Conservation (phyloP, 2,329 filamentous ascomycete species). For the Rugonectria rugulosa region DNA sequence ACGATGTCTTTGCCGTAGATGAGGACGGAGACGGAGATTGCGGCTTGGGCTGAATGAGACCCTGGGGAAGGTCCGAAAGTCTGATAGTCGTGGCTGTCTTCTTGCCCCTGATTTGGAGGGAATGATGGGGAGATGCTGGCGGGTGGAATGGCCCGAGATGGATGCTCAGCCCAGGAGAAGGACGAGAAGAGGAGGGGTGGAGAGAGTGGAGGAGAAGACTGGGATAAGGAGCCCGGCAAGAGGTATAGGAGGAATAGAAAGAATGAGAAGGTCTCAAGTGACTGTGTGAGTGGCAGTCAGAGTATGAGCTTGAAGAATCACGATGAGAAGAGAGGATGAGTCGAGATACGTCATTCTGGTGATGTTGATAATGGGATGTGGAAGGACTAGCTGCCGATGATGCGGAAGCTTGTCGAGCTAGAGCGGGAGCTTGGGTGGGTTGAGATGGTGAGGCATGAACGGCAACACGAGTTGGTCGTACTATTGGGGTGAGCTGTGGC, state of each 20-base stretch:
- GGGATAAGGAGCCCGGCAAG: conserved; percentile 11
- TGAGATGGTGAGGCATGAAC: conserved; percentile 7
- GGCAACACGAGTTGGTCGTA: conserved; percentile 5
- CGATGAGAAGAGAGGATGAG: conserved; percentile 1
- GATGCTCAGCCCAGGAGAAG: conserved; percentile 7
- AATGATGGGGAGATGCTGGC: conserved; percentile 29
- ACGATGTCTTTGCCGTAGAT: background rate
- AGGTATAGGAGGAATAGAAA: background rate
- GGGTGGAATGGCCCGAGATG: conserved; percentile 31
- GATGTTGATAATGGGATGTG: conserved; percentile 11
- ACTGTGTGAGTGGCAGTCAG: background rate
- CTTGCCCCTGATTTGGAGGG: conserved; percentile 52
- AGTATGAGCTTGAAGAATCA: background rate
- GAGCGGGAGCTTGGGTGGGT: conserved; percentile 3
- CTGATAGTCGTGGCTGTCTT: conserved; percentile 63
- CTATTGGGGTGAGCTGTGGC: conserved; percentile 7
- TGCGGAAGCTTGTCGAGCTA: conserved; percentile 7
- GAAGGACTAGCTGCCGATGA: background rate
- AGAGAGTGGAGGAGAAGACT: conserved; percentile 14
- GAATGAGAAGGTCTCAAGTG: background rate
- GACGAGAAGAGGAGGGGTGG: conserved; percentile 12
- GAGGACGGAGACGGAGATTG: background rate
- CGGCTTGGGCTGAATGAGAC: conserved; percentile 44
- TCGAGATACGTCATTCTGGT: conserved; percentile 18
- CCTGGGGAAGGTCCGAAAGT: conserved; percentile 66